A percentile compares a stretch with the other conserved stretches of the same genome.
These are phyloP conservation scores for Lachnellula arida DNA, from an alignment of 2,329 filamentous ascomycete genomes.

Conservation along the genomic window DNA sequence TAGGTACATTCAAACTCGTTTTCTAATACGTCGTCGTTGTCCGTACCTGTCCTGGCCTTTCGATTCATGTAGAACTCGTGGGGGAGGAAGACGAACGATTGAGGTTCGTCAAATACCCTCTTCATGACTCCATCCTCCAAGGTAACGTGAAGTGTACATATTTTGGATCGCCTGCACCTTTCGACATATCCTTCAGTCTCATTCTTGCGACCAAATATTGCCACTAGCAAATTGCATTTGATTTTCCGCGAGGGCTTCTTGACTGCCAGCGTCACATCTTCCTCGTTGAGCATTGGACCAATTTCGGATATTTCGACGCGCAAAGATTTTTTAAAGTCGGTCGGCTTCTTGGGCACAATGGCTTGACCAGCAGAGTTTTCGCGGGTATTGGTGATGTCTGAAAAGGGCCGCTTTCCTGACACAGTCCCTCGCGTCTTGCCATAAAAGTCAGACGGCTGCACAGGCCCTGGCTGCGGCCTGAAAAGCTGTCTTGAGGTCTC, in stretches of 20 bases:
- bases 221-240: constrained; percentile 17
- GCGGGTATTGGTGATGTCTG: not conserved
- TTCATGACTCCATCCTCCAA: constrained; percentile 9
- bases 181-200: constrained; percentile 13
- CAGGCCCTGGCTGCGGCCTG: constrained; percentile 3
- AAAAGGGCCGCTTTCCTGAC: not conserved
- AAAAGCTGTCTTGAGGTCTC: constrained; percentile 9
- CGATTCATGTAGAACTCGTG: constrained; percentile 20
- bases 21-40: constrained; percentile 1
- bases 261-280: not conserved
- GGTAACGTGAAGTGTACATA: constrained; percentile 11
- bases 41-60: constrained; percentile 6
- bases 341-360: constrained; percentile 8
- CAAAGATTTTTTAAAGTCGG: constrained; percentile 19
- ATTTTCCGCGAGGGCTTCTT: constrained; percentile 6
- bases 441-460: constrained; percentile 20
- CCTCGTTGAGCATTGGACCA: constrained; percentile 1
- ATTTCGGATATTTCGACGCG: constrained; percentile 22
- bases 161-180: constrained; percentile 5
- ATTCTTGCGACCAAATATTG: constrained; percentile 18
- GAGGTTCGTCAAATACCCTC: constrained; percentile 13
- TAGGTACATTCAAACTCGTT: constrained; percentile 1
- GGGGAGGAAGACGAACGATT: constrained; percentile 18
- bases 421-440: constrained; percentile 1
- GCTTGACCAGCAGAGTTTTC: constrained; percentile 4